These are phyloP conservation scores for Ocimum tenuiflorum DNA, from an alignment of 257 asterid species.

Conservation along the genomic window DNA sequence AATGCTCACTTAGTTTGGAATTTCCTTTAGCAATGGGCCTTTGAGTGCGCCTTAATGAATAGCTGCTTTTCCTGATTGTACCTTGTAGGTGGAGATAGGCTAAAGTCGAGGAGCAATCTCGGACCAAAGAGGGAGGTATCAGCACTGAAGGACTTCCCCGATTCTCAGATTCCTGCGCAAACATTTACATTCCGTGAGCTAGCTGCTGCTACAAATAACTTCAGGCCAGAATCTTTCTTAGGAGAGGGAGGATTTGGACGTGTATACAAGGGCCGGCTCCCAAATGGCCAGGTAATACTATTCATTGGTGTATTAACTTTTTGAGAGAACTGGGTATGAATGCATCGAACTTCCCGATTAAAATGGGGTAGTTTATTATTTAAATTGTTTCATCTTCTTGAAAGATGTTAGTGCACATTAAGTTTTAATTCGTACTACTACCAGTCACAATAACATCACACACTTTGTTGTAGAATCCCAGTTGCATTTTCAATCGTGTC, in stretches of 20 bases:
- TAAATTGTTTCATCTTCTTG: not conserved
- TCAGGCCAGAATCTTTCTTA: conserved; percentile 74
- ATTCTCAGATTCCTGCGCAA: conserved; percentile 83
- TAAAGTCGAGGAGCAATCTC: conserved; percentile 49
- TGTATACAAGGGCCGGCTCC: conserved; percentile 75
- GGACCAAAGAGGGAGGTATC: conserved; percentile 53
- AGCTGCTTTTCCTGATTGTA: conserved; percentile 7
- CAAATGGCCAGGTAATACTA: conserved; percentile 67
- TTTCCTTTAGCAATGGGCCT: not conserved
- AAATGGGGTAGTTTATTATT: not conserved
- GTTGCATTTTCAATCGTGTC: not conserved
- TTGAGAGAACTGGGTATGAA: not conserved
- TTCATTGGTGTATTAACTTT: not conserved
- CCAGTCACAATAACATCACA: not conserved
- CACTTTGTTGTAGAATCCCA: not conserved
- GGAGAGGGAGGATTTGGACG: conserved; percentile 99
- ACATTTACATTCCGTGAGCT: conserved; percentile 95
- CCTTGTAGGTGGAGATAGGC: conserved; percentile 69
- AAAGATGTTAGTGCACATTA: not conserved
- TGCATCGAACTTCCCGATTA: not conserved
- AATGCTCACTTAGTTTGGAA: not conserved
- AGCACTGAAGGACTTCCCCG: conserved; percentile 51
- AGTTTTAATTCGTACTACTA: not conserved
- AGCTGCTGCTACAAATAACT: conserved; percentile 81
- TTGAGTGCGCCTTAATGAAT: not conserved